Evolutionary conservation across 768 basidiomycete species (phyloP), one percentile per base, ranked within the genome.

Genomic region (Mycena maculata): DNA sequence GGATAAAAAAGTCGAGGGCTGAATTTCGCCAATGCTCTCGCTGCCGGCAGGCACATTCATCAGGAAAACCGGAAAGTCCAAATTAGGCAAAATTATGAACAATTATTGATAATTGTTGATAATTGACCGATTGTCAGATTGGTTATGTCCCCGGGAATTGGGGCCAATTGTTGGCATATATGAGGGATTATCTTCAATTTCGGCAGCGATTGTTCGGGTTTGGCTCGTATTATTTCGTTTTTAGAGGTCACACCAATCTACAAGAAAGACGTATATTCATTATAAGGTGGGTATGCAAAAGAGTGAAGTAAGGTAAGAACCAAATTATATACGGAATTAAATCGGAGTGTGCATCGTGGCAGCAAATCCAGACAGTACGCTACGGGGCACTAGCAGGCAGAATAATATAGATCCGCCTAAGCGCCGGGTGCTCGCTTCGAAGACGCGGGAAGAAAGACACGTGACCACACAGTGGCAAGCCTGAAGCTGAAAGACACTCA

Each of bases 241-340:
- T 7, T 5, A n/a, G 23, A 10, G 12, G 22, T 48, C 45, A 16
- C 45, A 48, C n/a, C 11, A 23, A 9, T 52, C 31, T 52, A 52
- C 50, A 52, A 30, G 50, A 52, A 52, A 31, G 28, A 52, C 30
- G 28, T 52, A 52, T 52, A 52, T 5, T 52, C 33, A 52, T 52
- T 52, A 52, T 31, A 30, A 36, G 20, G 16, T 6, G 8, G 45
- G 12, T 48, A 48, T 27, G 25, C 23, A 44, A 27, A 23, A 27
- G 7, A 23, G 7, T 6, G 9, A 27, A 25, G 16, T 11, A 27
- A 48, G n/a, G 7, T 23, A 27, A 16, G 45, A 48, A 25, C 23
- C 3, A 27, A 18, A 18, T 16, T 16, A 22, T 44, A 8, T 16
- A 44, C 5, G 15, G 42, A 44, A 16, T n/a, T n/a, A n/a, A n/a